These are phyloP conservation scores for Aspergillus carbonarius DNA, from an alignment of 2,329 filamentous ascomycete genomes.

Conservation along the genomic window DNA sequence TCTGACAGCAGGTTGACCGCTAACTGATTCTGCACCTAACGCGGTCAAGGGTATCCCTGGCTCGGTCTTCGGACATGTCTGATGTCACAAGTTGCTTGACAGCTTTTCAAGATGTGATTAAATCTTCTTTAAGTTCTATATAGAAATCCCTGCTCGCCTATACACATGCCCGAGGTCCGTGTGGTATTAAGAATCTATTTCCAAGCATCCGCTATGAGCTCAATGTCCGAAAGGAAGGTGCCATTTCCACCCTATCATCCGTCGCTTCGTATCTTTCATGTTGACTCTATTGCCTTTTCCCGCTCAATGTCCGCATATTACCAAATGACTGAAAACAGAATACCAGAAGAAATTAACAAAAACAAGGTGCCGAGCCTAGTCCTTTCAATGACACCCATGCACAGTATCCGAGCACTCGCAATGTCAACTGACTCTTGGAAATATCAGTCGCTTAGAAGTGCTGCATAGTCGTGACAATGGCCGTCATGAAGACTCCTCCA, in stretches of 20 bases:
- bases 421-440: background rate
- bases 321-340: background rate
- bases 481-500: background rate
- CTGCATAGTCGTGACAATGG: background rate
- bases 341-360: background rate
- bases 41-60: background rate
- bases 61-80: background rate
- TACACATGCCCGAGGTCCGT: background rate
- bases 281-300: background rate
- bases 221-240: background rate
- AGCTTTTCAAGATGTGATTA: background rate
- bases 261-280: background rate
- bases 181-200: constrained; percentile 8
- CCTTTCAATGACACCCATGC: background rate
- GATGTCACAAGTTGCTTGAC: background rate
- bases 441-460: background rate
- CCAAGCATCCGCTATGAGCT: background rate
- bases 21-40: background rate
- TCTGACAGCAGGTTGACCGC: background rate
- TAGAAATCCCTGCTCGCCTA: background rate
- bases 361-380: background rate
- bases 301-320: background rate
- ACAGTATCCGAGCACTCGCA: background rate
- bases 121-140: background rate
- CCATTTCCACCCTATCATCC: background rate